These are phyloP conservation scores for Schoenoplectus tabernaemontani DNA, from an alignment of 202 grass and related monocot species.

Conservation along the genomic window DNA sequence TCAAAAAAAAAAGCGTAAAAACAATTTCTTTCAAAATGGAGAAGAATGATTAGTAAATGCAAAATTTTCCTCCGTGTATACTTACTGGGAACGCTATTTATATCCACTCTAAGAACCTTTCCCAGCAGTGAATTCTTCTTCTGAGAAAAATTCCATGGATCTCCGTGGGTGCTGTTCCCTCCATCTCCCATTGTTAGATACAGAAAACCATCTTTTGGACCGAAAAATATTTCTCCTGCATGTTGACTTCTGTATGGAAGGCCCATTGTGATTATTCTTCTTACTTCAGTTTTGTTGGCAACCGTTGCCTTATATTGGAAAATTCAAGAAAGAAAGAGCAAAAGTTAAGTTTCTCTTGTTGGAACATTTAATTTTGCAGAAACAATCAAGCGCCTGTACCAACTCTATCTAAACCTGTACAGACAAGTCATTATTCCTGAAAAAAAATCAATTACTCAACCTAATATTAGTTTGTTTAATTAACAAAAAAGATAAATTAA, in stretches of 20 bases:
- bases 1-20: not conserved
- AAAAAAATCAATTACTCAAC: not conserved
- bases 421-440: not conserved
- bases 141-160: constrained; percentile 89
- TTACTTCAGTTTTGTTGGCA: constrained; percentile 53
- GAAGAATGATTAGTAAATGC: not conserved
- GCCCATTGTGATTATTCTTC: constrained; percentile 68
- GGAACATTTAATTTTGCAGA: not conserved
- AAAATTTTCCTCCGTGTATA: not conserved
- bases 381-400: too few species aligned
- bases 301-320: constrained; percentile 30
- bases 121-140: constrained; percentile 77
- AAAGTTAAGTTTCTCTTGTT: not conserved
- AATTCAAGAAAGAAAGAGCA: not conserved
- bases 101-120: constrained; percentile 63
- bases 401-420: not conserved
- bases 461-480: not conserved
- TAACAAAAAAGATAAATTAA: not conserved
- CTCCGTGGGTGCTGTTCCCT: constrained; percentile 36
- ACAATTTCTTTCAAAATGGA: not conserved
- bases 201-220: constrained; percentile 59
- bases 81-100: constrained; percentile 55
- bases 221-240: constrained; percentile 72
- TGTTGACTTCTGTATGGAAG: constrained; percentile 74
- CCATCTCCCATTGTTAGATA: constrained; percentile 81